Evolutionary conservation across 2,329 filamentous ascomycete species (phyloP).

Genomic region (Clarireedia sp.): DNA sequence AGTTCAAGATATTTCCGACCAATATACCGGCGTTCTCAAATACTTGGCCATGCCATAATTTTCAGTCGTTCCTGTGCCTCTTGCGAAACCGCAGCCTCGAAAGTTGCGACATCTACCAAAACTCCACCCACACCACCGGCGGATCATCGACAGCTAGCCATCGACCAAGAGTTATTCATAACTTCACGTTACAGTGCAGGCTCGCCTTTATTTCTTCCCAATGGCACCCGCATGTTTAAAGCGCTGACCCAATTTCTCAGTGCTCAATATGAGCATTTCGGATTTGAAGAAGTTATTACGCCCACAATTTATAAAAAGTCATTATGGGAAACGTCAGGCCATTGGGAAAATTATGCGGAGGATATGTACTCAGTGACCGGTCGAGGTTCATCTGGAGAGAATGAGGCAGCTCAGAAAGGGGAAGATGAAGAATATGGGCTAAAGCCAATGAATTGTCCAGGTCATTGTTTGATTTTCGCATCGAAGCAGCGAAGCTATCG

Average conservation of each 20-base stretch:
- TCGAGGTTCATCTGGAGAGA: constrained; percentile 23
- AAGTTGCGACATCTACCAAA: background rate
- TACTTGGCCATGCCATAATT: constrained; percentile 5
- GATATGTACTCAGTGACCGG: constrained; percentile 82
- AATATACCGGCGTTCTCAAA: constrained; percentile 7
- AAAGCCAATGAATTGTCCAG: constrained; percentile 91
- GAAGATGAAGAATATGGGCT: constrained; percentile 69
- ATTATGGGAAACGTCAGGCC: constrained; percentile 77
- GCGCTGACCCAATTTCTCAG: constrained; percentile 74
- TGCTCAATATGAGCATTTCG: constrained; percentile 75
- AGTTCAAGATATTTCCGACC: constrained; percentile 5
- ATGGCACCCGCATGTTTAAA: constrained; percentile 76
- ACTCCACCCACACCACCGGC: constrained; percentile 21
- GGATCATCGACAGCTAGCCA: constrained; percentile 53
- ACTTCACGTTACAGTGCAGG: constrained; percentile 75
- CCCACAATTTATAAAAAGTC: constrained; percentile 87
- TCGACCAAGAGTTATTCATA: constrained; percentile 69
- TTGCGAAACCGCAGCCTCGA: constrained; percentile 19
- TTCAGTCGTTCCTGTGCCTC: constrained; percentile 27
- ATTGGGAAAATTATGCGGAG: constrained; percentile 83
- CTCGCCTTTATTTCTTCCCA: constrained; percentile 76
- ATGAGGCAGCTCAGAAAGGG: constrained; percentile 36
- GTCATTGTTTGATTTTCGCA: constrained; percentile 78
- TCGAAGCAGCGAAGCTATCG: constrained; percentile 66
- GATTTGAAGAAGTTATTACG: constrained; percentile 82